phyloP scores from a whole-genome alignment of 257 asterid species.

The Scutellaria galericulata region DNA sequence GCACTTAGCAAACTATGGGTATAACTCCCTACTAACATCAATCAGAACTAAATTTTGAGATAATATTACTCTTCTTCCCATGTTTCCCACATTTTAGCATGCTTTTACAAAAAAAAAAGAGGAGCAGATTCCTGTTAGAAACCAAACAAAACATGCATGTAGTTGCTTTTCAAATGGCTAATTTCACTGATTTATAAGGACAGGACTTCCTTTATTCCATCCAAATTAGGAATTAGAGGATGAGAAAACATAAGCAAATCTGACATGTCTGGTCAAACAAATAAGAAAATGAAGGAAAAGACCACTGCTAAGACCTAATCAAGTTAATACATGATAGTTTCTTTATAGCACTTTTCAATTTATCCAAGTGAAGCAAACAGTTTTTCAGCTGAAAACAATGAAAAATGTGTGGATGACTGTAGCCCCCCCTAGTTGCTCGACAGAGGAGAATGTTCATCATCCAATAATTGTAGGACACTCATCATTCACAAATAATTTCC shows the following conservation, averaged over 20 bases:
- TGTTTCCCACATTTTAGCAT: no score
- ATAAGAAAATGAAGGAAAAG: not conserved
- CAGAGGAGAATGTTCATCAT: conserved; percentile 55
- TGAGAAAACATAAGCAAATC: no score
- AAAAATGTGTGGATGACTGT: conserved; percentile 48
- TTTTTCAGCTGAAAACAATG: not conserved
- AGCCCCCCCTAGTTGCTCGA: conserved; percentile 58
- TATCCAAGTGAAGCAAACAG: conserved; percentile 18
- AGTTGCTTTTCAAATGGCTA: not conserved
- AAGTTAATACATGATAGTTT: conserved; percentile 2
- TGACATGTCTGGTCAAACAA: not conserved
- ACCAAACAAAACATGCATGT: no score
- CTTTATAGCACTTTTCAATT: not conserved
- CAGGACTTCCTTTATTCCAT: not conserved
- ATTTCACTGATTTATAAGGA: conserved; percentile 9
- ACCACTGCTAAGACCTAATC: conserved; percentile 2
- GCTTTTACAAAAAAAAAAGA: no score
- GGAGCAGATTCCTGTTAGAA: no score
- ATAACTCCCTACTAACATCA: no score
- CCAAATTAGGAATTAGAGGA: not conserved
- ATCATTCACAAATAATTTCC: conserved; percentile 45
- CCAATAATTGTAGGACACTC: conserved; percentile 50
- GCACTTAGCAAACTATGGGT: no score
- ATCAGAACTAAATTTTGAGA: no score
- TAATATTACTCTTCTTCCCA: no score